These are phyloP conservation scores for Sarocladium strictum DNA, from an alignment of 2,329 filamentous ascomycete genomes.

Conservation along the genomic window DNA sequence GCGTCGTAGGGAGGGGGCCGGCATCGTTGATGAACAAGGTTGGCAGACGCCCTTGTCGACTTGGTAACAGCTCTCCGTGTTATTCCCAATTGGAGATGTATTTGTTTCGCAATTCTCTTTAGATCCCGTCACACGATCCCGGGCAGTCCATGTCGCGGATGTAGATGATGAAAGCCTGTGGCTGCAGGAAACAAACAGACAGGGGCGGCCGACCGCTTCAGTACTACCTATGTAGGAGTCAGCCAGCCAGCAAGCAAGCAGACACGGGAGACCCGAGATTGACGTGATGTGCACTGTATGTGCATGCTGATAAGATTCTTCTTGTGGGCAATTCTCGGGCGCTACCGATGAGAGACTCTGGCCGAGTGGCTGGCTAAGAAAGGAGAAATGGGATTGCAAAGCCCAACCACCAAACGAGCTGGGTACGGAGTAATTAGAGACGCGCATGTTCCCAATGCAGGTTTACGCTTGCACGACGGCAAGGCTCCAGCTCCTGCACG, in stretches of 20 bases:
- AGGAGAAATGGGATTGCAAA: too few relatives aligned
- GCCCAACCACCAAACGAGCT: too few relatives aligned
- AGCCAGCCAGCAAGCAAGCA: background rate
- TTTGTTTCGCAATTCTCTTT: background rate
- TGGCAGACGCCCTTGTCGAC: background rate
- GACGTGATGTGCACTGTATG: too few relatives aligned
- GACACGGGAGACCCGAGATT: background rate
- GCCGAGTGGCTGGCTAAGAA: background rate
- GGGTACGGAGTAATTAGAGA: too few relatives aligned
- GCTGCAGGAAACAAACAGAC: constrained; percentile 8
- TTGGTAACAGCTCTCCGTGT: background rate
- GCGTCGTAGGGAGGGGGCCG: background rate
- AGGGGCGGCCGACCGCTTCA: background rate
- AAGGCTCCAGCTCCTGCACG: background rate
- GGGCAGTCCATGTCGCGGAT: background rate
- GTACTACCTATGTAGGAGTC: background rate
- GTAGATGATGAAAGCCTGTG: background rate
- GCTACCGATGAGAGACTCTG: background rate
- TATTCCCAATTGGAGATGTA: background rate
- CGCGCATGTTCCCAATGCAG: background rate
- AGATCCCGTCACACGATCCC: background rate
- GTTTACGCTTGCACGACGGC: background rate
- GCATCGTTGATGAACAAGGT: background rate
- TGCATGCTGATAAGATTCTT: too few relatives aligned
- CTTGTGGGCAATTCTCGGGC: too few relatives aligned